phyloP scores from a whole-genome alignment of 2,329 filamentous ascomycete genomes.

The Neodidymelliopsis sp. region DNA sequence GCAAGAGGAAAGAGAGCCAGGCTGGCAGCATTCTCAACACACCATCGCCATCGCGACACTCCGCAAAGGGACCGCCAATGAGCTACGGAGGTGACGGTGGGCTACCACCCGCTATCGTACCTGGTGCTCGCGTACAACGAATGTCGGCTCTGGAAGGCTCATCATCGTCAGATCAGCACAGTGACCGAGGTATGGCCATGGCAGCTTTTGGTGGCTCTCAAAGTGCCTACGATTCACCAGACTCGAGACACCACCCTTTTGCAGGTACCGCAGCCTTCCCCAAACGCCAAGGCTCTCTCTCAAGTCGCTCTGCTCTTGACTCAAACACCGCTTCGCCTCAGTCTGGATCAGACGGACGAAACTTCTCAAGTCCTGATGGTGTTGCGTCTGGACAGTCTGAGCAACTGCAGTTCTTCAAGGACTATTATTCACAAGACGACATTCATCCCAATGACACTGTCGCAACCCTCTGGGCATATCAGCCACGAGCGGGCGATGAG shows the following conservation, averaged over 20 bases:
- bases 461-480: slow-evolving; percentile 93
- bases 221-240: slow-evolving; percentile 66
- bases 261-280: slow-evolving; percentile 55
- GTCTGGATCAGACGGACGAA: slow-evolving; percentile 59
- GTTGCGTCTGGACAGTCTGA: slow-evolving; percentile 91
- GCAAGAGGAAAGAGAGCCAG: slow-evolving; percentile 65
- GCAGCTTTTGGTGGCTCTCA: slow-evolving; percentile 33
- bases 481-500: slow-evolving; percentile 90
- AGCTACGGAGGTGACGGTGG: slow-evolving; percentile 51
- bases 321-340: slow-evolving; percentile 74
- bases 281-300: slow-evolving; percentile 86
- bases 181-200: slow-evolving; percentile 36
- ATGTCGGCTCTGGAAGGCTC: slow-evolving; percentile 92
- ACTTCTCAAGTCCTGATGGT: slow-evolving; percentile 85
- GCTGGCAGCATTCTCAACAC: slow-evolving; percentile 86
- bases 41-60: slow-evolving; percentile 69
- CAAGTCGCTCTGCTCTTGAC: slow-evolving; percentile 79
- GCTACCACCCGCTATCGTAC: slow-evolving; percentile 63
- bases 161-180: slow-evolving; percentile 60
- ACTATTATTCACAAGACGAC: slow-evolving; percentile 97
- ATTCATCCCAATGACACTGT: slow-evolving; percentile 92
- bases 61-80: slow-evolving; percentile 46
- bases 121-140: slow-evolving; percentile 87
- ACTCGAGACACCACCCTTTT: slow-evolving; percentile 62
- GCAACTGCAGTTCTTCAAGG: slow-evolving; percentile 94